These are phyloP conservation scores for Trichopus zeylanicus DNA, from an alignment of 116 monocot species.

Conservation along the genomic window DNA sequence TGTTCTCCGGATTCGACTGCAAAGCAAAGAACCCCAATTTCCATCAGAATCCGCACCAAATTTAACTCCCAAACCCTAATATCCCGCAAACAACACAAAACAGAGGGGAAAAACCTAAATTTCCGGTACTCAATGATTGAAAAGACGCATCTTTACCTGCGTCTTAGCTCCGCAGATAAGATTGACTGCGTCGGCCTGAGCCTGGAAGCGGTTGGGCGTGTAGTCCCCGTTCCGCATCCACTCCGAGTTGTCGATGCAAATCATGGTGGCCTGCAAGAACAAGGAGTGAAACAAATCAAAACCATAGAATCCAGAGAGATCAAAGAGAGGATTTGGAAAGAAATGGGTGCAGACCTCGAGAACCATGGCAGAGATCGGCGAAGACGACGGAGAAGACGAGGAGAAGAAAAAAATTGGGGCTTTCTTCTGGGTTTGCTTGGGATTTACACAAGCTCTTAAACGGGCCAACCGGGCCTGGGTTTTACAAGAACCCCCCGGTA, in stretches of 20 bases:
- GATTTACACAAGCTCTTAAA: not conserved
- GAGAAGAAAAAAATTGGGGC: not conserved
- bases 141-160: conserved; percentile 30
- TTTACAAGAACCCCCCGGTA: too few relatives aligned
- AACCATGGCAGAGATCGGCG: not conserved
- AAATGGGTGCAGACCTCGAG: not conserved
- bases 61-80: not conserved
- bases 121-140: not conserved
- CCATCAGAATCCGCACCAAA: too few relatives aligned
- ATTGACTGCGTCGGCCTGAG: conserved; percentile 83
- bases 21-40: not conserved
- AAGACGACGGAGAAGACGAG: not conserved
- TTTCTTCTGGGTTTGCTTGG: not conserved
- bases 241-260: conserved; percentile 97
- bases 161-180: conserved; percentile 93
- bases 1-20: conserved; percentile 96
- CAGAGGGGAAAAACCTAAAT: too few relatives aligned
- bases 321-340: not conserved
- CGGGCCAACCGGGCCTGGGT: too few relatives aligned
- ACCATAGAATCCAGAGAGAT: conserved; percentile 1
- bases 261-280: conserved; percentile 79
- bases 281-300: not conserved
- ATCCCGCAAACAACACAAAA: not conserved
- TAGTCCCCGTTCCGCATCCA: conserved; percentile 99
- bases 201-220: conserved; percentile 72